phyloP scores from a whole-genome alignment of 306 rosid species.

The Casuarina equisetifolia region DNA sequence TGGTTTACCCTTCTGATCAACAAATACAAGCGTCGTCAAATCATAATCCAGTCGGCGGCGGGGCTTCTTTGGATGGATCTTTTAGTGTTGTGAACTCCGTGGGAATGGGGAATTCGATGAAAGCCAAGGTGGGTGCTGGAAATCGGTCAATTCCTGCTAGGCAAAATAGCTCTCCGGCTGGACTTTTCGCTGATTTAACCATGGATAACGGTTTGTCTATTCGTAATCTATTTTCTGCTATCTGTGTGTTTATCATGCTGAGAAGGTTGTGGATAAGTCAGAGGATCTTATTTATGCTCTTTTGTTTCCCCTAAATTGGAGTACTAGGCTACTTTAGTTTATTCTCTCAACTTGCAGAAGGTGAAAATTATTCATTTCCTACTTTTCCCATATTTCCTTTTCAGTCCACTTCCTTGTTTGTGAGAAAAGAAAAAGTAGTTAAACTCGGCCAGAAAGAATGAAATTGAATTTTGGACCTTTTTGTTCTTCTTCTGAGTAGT shows the following conservation, averaged over 20 bases:
- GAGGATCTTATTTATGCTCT: not conserved
- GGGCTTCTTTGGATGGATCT: conserved; percentile 41
- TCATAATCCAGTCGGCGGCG: conserved; percentile 19
- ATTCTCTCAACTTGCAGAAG: not conserved
- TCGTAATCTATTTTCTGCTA: not conserved
- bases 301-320: conserved; percentile 1
- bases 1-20: conserved; percentile 41
- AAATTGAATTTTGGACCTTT: conserved; percentile 28
- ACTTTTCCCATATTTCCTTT: not conserved
- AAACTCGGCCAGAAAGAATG: conserved; percentile 13
- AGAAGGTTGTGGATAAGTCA: not conserved
- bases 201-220: conserved; percentile 52
- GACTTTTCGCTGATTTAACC: conserved; percentile 44
- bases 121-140: conserved; percentile 39
- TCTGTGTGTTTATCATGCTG: not conserved
- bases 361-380: not conserved
- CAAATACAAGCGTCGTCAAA: conserved; percentile 38
- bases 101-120: conserved; percentile 30
- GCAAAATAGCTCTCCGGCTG: conserved; percentile 74
- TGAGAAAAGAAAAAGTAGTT: conserved; percentile 19
- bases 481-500: not conserved
- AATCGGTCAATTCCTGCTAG: conserved; percentile 53
- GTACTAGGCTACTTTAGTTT: not conserved
- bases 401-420: not conserved
- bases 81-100: conserved; percentile 37